phyloP scores from a whole-genome alignment of 208 protist species.

The Trypanosoma vivax region DNA sequence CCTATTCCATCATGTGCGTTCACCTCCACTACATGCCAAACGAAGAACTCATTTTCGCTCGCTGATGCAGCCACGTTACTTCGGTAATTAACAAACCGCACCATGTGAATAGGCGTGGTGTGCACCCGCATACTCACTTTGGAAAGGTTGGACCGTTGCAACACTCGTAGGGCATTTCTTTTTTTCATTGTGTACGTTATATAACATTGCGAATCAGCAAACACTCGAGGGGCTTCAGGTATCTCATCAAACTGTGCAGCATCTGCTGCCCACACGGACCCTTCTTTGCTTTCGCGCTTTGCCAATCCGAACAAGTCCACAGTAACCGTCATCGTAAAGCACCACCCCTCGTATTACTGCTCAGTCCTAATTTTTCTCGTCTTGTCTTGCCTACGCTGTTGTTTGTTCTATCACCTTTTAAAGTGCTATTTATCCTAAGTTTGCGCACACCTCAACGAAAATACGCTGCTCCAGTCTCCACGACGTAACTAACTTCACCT shows the following conservation, averaged over 20 bases:
- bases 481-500: too few species aligned
- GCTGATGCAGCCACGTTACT: slow-evolving; percentile 82
- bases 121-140: slow-evolving; percentile 46
- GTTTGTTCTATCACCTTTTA: too few species aligned
- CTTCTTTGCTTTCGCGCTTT: slow-evolving; percentile 18
- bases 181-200: slow-evolving; percentile 82
- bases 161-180: slow-evolving; percentile 48
- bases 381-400: slow-evolving; percentile 12
- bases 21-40: slow-evolving; percentile 57
- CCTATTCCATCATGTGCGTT: slow-evolving; percentile 6
- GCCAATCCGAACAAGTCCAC: slow-evolving; percentile 38
- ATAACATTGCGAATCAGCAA: slow-evolving; percentile 70
- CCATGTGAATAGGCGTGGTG: slow-evolving; percentile 46
- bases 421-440: too few species aligned
- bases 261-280: slow-evolving; percentile 39
- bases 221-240: slow-evolving; percentile 37
- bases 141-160: slow-evolving; percentile 52
- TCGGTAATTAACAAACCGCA: slow-evolving; percentile 83
- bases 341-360: background rate
- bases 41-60: slow-evolving; percentile 54
- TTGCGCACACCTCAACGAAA: too few species aligned
- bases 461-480: too few species aligned
- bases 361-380: background rate
- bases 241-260: slow-evolving; percentile 58
- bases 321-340: slow-evolving; percentile 1